Percentiles rank a stretch among this genome's conserved stretches.
These are phyloP conservation scores for Cornus florida DNA, from an alignment of 148 eudicot species.

Conservation along the genomic window DNA sequence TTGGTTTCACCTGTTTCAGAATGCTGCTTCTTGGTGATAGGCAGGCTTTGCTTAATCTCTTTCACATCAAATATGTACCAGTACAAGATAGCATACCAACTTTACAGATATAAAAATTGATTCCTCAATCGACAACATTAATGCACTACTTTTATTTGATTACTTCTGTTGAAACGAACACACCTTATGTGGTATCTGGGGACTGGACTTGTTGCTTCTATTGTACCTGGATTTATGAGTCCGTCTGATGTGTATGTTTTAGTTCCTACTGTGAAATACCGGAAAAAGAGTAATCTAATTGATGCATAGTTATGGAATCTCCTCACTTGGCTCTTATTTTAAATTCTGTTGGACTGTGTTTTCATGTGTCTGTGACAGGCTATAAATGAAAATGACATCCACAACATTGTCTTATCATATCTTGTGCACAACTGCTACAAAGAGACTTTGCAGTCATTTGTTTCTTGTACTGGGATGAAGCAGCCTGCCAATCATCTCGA, in stretches of 20 bases:
- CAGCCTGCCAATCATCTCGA: slow-evolving; percentile 59
- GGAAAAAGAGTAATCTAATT: background rate
- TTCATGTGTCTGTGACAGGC: slow-evolving; percentile 37
- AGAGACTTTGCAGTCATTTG: slow-evolving; percentile 74
- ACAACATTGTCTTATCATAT: slow-evolving; percentile 82
- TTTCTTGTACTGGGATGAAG: slow-evolving; percentile 55
- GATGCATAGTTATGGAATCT: background rate
- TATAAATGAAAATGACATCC: slow-evolving; percentile 62
- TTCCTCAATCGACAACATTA: background rate
- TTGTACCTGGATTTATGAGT: slow-evolving; percentile 1
- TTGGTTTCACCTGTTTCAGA: background rate
- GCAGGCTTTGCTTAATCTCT: background rate
- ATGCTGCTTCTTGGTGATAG: background rate
- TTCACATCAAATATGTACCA: background rate
- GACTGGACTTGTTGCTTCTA: background rate
- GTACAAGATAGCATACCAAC: background rate
- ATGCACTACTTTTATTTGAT: background rate
- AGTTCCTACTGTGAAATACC: background rate
- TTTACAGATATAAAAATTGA: background rate
- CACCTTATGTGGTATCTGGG: background rate
- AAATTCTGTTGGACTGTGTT: background rate
- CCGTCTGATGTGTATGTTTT: background rate
- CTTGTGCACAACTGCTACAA: slow-evolving; percentile 89
- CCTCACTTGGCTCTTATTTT: background rate
- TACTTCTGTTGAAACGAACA: background rate